These are phyloP conservation scores for Leccinum griseonigrum DNA, from an alignment of 1,284 basidiomycete genomes.

Conservation along the genomic window DNA sequence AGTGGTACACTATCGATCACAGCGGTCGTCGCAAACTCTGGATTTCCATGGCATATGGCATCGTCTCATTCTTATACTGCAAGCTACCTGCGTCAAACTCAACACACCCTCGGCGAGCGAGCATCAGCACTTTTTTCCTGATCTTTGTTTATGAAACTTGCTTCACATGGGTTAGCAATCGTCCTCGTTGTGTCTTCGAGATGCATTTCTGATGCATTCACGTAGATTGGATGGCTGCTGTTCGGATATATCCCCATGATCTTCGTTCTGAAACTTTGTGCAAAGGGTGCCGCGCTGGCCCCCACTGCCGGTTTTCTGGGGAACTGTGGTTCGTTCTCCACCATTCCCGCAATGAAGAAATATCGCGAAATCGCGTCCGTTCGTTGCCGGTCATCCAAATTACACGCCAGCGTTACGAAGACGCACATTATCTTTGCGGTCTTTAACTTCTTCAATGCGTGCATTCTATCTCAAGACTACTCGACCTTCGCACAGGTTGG, in stretches of 20 bases:
- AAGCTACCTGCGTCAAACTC: constrained; percentile 10
- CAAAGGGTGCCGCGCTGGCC: constrained; percentile 12
- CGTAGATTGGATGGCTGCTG: constrained; percentile 16
- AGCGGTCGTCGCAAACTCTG: constrained; percentile 15
- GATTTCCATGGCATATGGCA: constrained; percentile 15
- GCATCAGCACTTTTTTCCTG: constrained; percentile 13
- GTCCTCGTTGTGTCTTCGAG: neutral
- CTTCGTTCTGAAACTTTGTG: constrained; percentile 12
- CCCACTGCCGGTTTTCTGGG: constrained; percentile 9
- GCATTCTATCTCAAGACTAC: constrained; percentile 16
- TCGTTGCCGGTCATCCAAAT: constrained; percentile 12
- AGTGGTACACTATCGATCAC: constrained; percentile 16
- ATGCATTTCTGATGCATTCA: neutral
- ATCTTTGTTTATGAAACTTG: constrained; percentile 13
- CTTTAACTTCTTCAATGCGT: constrained; percentile 15
- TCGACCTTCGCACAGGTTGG: constrained; percentile 10
- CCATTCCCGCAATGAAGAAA: no score
- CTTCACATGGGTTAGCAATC: constrained; percentile 10
- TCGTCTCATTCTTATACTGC: constrained; percentile 11
- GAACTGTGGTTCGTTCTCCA: constrained; percentile 7
- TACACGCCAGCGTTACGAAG: constrained; percentile 12
- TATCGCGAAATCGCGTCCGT: neutral
- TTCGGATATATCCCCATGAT: constrained; percentile 15
- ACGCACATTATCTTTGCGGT: constrained; percentile 13
- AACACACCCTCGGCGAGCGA: constrained; percentile 7